These are phyloP conservation scores for Diplodia seriata DNA, from an alignment of 2,329 filamentous ascomycete genomes.

Conservation along the genomic window DNA sequence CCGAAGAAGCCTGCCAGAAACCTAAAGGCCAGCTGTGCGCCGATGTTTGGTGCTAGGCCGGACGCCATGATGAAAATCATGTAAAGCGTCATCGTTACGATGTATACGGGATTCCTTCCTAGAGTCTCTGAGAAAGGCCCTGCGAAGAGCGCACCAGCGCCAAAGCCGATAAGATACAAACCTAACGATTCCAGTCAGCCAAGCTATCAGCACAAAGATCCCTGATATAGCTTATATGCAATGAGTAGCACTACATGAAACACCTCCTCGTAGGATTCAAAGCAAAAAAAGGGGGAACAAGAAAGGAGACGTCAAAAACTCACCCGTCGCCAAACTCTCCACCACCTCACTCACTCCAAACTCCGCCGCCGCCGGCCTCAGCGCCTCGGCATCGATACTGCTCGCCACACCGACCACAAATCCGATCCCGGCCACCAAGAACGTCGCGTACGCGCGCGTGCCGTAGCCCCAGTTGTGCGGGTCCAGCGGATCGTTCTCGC, in stretches of 20 bases:
- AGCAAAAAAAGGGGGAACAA: slow-evolving; percentile 47
- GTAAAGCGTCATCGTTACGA: slow-evolving; percentile 54
- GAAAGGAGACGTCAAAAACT: slow-evolving; percentile 39
- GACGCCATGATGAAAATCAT: slow-evolving; percentile 59
- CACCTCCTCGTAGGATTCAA: not conserved
- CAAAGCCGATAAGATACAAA: slow-evolving; percentile 51
- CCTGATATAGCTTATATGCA: too few species aligned
- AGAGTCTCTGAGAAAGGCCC: slow-evolving; percentile 48
- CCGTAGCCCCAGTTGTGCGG: slow-evolving; percentile 49
- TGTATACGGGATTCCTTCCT: slow-evolving; percentile 59
- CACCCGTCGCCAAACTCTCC: slow-evolving; percentile 27
- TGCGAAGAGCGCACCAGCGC: slow-evolving; percentile 56
- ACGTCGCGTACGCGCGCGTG: slow-evolving; percentile 43
- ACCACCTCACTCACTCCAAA: slow-evolving; percentile 44
- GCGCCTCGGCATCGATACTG: slow-evolving; percentile 60
- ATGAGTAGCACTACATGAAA: too few species aligned
- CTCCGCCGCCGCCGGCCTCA: slow-evolving; percentile 54
- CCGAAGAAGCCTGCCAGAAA: slow-evolving; percentile 59
- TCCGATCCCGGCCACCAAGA: slow-evolving; percentile 51
- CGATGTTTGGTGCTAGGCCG: slow-evolving; percentile 56
- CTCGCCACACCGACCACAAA: slow-evolving; percentile 60
- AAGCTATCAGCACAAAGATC: too few species aligned
- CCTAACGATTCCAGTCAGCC: slow-evolving; percentile 1
- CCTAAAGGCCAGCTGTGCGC: slow-evolving; percentile 56
- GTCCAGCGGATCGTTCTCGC: slow-evolving; percentile 44